Evolutionary conservation across 2,329 filamentous ascomycete species (phyloP).

Genomic region (Cryphonectria parasitica): DNA sequence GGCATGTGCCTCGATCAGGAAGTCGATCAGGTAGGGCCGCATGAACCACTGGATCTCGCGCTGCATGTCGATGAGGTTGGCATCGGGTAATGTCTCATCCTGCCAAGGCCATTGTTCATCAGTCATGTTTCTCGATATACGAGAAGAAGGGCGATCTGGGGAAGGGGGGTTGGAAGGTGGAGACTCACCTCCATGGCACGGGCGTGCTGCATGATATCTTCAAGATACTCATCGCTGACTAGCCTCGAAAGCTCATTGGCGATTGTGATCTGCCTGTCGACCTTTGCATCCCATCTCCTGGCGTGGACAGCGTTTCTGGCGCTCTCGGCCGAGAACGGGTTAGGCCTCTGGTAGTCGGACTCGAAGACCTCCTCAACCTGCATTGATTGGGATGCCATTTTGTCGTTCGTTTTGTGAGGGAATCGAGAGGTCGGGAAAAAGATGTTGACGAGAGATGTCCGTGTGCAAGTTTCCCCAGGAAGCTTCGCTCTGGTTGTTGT

Average conservation of each 20-base stretch:
- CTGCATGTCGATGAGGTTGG: constrained; percentile 98
- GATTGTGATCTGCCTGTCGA: constrained; percentile 81
- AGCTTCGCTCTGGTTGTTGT: constrained; percentile 44
- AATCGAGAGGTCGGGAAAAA: constrained; percentile 8
- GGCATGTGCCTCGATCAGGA: constrained; percentile 94
- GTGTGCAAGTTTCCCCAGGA: constrained; percentile 53
- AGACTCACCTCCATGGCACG: constrained; percentile 82
- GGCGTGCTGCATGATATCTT: constrained; percentile 94
- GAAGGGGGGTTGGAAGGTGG: constrained; percentile 15
- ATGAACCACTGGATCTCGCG: constrained; percentile 99
- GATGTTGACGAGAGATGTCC: constrained; percentile 18
- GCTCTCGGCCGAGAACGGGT: constrained; percentile 29
- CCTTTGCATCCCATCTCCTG: constrained; percentile 30
- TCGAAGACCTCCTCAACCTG: constrained; percentile 37
- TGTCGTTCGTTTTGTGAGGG: constrained; percentile 31
- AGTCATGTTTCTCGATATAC: neutral
- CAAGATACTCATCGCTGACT: constrained; percentile 87
- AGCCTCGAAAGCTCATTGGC: constrained; percentile 85
- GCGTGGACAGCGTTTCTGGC: constrained; percentile 28
- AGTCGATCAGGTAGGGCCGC: constrained; percentile 96
- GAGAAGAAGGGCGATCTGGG: neutral
- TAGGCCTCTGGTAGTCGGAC: constrained; percentile 24
- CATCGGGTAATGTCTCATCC: constrained; percentile 89
- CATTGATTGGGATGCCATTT: constrained; percentile 39
- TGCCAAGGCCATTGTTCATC: constrained; percentile 34